These are phyloP conservation scores for Xylaria sp. DNA, from an alignment of 2,329 filamentous ascomycete genomes.

Conservation along the genomic window DNA sequence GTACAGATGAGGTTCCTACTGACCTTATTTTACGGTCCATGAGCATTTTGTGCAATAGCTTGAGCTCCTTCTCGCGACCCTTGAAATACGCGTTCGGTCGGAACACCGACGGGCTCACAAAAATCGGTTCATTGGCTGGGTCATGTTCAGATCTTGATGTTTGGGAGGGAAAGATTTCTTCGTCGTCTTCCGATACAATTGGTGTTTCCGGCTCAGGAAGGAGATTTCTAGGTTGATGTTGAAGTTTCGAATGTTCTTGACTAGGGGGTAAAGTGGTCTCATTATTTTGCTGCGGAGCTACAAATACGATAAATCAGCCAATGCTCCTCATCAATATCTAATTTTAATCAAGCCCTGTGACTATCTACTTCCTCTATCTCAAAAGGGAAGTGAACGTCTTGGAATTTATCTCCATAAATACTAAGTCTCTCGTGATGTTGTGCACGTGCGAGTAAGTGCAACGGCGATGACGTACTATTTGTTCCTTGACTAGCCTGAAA, in stretches of 20 bases:
- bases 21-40: slow-evolving; percentile 66
- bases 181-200: slow-evolving; percentile 39
- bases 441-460: slow-evolving; percentile 42
- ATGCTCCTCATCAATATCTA: slow-evolving; percentile 39
- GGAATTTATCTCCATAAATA: slow-evolving; percentile 43
- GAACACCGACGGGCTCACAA: slow-evolving; percentile 65
- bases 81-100: slow-evolving; percentile 70
- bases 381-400: slow-evolving; percentile 47
- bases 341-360: slow-evolving; percentile 39
- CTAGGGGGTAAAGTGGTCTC: slow-evolving; percentile 47
- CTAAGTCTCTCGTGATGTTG: slow-evolving; percentile 40
- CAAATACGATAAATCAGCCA: slow-evolving; percentile 50
- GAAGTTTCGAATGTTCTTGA: slow-evolving; percentile 45
- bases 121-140: slow-evolving; percentile 47
- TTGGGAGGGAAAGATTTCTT: slow-evolving; percentile 48
- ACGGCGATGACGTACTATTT: slow-evolving; percentile 48
- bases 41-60: slow-evolving; percentile 68
- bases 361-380: slow-evolving; percentile 51
- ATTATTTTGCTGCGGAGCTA: slow-evolving; percentile 51
- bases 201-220: slow-evolving; percentile 46
- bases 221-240: slow-evolving; percentile 45
- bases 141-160: slow-evolving; percentile 45
- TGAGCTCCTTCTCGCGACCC: slow-evolving; percentile 68
- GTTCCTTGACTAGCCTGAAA: slow-evolving; percentile 44
- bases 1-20: slow-evolving; percentile 70